Conservation (phyloP, 306 rosid species). For the Vigna unguiculata region DNA sequence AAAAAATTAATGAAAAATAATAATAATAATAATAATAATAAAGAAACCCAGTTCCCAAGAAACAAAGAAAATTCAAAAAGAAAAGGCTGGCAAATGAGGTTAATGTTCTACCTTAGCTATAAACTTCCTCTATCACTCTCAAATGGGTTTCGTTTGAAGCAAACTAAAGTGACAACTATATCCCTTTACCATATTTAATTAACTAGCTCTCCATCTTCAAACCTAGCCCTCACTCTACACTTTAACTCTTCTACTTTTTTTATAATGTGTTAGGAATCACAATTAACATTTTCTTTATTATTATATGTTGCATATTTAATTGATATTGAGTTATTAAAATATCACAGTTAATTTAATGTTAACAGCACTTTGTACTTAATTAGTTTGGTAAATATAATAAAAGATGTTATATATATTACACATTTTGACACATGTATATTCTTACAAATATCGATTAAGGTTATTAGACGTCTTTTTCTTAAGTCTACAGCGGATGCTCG, state of each 20-base stretch:
- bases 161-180: slow-evolving; percentile 17
- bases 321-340: no score
- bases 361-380: no score
- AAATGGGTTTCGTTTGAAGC: slow-evolving; percentile 48
- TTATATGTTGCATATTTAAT: no score
- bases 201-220: not conserved
- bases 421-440: not conserved
- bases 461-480: not conserved
- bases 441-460: not conserved
- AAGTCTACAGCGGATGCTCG: not conserved
- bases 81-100: not conserved
- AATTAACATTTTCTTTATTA: no score
- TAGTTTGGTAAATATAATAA: no score
- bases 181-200: not conserved
- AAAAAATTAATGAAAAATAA: not conserved
- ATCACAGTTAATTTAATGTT: no score
- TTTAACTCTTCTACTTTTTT: slow-evolving; percentile 15
- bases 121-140: slow-evolving; percentile 60
- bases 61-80: not conserved
- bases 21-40: no score
- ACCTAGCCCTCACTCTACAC: not conserved
- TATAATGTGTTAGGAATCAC: no score
- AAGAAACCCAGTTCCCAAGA: slow-evolving; percentile 40
- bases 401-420: no score
- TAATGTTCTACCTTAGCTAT: slow-evolving; percentile 58